Percentiles rank a stretch among this genome's conserved stretches.
phyloP scores from a whole-genome alignment of 2,329 filamentous ascomycete genomes.

The Scedosporium apiospermum region DNA sequence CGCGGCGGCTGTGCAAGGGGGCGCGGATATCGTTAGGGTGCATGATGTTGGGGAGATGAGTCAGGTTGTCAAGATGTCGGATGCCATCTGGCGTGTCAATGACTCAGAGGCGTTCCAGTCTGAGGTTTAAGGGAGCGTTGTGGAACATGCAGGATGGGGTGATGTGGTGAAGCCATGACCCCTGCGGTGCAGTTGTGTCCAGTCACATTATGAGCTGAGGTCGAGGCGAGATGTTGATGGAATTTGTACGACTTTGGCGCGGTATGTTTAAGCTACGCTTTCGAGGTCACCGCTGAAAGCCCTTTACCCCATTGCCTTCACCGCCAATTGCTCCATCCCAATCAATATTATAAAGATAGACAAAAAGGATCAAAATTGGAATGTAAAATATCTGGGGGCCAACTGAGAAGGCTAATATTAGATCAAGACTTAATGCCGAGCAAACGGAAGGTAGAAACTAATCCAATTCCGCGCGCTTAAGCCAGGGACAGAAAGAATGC shows the following conservation, averaged over 20 bases:
- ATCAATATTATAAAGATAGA: not conserved
- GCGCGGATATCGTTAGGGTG: constrained; percentile 84
- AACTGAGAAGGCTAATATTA: not conserved
- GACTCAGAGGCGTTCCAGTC: not conserved
- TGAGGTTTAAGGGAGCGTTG: not conserved
- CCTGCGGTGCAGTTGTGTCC: too few species aligned
- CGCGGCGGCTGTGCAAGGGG: constrained; percentile 73
- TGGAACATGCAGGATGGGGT: too few species aligned
- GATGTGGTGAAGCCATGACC: too few species aligned
- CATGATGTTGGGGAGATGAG: constrained; percentile 86
- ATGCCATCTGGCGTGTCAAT: constrained; percentile 66
- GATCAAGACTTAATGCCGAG: not conserved
- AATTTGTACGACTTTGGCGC: not conserved
- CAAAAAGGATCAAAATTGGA: not conserved
- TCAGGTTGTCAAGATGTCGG: constrained; percentile 75
- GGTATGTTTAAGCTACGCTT: too few species aligned
- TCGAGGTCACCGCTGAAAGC: too few species aligned
- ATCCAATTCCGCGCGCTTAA: not conserved
- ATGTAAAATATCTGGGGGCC: not conserved
- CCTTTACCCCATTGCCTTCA: too few species aligned
- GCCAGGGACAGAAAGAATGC: not conserved
- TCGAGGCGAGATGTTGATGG: too few species aligned
- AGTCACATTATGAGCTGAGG: too few species aligned
- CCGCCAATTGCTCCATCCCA: not conserved
- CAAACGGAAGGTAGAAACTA: not conserved